These are phyloP conservation scores for Clitopilus passeckerianus DNA, from an alignment of 768 basidiomycete species.

Conservation along the genomic window DNA sequence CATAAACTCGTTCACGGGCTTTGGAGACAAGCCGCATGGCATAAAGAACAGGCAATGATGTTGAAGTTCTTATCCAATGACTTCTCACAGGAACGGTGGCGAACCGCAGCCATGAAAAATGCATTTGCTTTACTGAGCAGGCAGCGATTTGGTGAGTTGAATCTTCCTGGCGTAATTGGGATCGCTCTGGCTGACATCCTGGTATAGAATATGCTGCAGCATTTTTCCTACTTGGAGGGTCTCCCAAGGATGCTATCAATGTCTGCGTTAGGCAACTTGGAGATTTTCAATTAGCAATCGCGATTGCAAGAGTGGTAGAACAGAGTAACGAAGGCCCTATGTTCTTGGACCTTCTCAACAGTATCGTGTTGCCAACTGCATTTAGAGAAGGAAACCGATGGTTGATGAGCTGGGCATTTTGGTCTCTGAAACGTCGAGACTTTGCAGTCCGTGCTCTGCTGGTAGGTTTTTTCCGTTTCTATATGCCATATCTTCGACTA, in stretches of 20 bases:
- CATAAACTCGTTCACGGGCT: slow-evolving; percentile 88
- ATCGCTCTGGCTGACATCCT: not conserved
- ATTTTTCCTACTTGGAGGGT: slow-evolving; percentile 90
- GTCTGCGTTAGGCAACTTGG: slow-evolving; percentile 84
- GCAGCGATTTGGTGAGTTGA: slow-evolving; percentile 77
- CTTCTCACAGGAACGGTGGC: slow-evolving; percentile 81
- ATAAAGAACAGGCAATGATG: slow-evolving; percentile 85
- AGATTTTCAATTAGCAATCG: slow-evolving; percentile 89
- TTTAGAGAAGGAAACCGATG: slow-evolving; percentile 88
- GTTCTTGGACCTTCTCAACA: slow-evolving; percentile 63
- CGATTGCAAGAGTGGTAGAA: slow-evolving; percentile 82
- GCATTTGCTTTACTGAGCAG: slow-evolving; percentile 90
- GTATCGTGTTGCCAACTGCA: slow-evolving; percentile 76
- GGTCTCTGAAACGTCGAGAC: slow-evolving; percentile 86
- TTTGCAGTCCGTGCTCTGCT: slow-evolving; percentile 86
- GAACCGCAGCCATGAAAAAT: slow-evolving; percentile 92
- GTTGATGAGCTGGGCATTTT: slow-evolving; percentile 95
- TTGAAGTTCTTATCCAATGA: slow-evolving; percentile 91
- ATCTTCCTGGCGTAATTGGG: not conserved
- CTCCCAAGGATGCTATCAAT: slow-evolving; percentile 85
- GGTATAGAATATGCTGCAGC: slow-evolving; percentile 91
- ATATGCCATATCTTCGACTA: not conserved
- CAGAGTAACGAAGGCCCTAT: slow-evolving; percentile 79
- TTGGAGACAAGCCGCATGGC: slow-evolving; percentile 94
- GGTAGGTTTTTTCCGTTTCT: slow-evolving; percentile 42